phyloP scores from a whole-genome alignment of 2,329 filamentous ascomycete genomes.

The Sporothrix globosa region DNA sequence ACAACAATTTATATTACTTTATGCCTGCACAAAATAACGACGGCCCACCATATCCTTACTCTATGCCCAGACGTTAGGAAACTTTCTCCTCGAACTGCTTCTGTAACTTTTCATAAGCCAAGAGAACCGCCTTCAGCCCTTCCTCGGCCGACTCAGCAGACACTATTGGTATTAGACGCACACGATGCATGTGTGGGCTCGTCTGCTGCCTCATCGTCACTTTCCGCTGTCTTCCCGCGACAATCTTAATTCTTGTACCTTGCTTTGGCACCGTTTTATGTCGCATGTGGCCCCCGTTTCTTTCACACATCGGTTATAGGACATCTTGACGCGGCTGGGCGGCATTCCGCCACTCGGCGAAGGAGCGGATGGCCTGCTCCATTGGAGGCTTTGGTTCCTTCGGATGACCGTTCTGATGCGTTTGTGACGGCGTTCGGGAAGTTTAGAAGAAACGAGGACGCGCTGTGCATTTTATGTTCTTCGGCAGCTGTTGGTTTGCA shows the following conservation, averaged over 20 bases:
- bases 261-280: constrained; percentile 13
- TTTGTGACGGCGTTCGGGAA: not conserved
- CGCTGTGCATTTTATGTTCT: not conserved
- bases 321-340: constrained; percentile 56
- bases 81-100: not conserved
- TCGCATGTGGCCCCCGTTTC: not conserved
- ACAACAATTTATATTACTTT: not conserved
- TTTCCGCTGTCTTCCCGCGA: constrained; percentile 7
- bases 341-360: not conserved
- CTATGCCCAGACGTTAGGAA: not conserved
- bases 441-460: not conserved
- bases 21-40: not conserved
- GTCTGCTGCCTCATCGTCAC: not conserved
- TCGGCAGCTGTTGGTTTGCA: not conserved
- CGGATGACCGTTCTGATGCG: not conserved
- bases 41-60: too few species aligned
- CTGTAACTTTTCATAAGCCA: not conserved
- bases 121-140: not conserved
- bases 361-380: not conserved
- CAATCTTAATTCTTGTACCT: constrained; percentile 40
- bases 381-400: not conserved
- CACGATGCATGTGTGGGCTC: too few species aligned
- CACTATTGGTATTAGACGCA: not conserved
- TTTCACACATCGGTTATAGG: constrained; percentile 45
- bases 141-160: not conserved